Conservation (phyloP, 495 filamentous ascomycete species). For the Recurvomyces mirabilis region DNA sequence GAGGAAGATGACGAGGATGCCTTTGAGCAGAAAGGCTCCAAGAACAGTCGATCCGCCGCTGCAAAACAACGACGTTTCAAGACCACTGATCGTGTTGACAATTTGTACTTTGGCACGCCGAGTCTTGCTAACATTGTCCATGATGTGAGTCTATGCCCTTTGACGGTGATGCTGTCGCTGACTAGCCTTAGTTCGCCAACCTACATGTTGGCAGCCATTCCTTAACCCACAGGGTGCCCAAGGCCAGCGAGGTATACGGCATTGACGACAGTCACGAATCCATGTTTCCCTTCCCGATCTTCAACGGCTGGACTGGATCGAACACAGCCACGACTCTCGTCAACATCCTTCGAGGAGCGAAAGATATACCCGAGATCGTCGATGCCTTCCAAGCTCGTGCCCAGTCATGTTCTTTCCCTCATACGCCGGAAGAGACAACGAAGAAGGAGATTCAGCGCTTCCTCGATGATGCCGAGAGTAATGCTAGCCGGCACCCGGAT, state of each 20-base stretch:
- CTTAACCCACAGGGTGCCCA: conserved; percentile 30
- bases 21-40: neutral
- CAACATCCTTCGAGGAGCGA: too few relatives aligned
- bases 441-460: conserved; percentile 34
- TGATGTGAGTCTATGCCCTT: conserved; percentile 28
- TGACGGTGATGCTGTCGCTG: neutral
- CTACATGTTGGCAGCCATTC: conserved; percentile 25
- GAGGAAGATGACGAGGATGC: conserved; percentile 14
- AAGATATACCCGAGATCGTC: conserved; percentile 31
- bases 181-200: conserved; percentile 29
- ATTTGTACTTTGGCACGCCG: conserved; percentile 36
- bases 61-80: conserved; percentile 30
- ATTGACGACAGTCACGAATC: conserved; percentile 18
- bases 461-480: conserved; percentile 31
- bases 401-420: conserved; percentile 35
- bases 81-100: conserved; percentile 29
- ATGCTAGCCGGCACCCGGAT: conserved; percentile 33
- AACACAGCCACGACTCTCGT: conserved; percentile 23
- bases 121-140: conserved; percentile 34
- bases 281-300: conserved; percentile 18
- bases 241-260: conserved; percentile 31
- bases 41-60: conserved; percentile 9
- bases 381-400: conserved; percentile 35
- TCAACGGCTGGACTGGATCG: neutral
- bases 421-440: conserved; percentile 34